A percentile compares a stretch with the other conserved stretches of the same genome.
phyloP scores from a whole-genome alignment of 768 basidiomycete genomes.

The Kwoniella dejecticola region DNA sequence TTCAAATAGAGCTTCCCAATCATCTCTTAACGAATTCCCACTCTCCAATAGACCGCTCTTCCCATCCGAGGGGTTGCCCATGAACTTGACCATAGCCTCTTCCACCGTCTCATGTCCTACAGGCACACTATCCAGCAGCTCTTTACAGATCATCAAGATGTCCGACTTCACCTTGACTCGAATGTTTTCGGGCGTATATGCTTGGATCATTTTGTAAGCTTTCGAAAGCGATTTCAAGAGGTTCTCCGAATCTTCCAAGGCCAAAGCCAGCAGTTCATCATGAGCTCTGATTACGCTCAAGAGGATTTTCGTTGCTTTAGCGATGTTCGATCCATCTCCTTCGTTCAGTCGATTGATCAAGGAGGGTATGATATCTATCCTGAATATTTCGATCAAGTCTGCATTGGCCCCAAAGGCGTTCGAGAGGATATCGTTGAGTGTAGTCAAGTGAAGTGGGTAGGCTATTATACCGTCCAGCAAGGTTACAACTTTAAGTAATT shows the following conservation, averaged over 20 bases:
- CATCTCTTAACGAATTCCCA: constrained; percentile 3
- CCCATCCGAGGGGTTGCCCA: constrained; percentile 5
- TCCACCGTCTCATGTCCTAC: constrained; percentile 9
- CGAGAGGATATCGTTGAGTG: constrained; percentile 23
- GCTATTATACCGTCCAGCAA: constrained; percentile 30
- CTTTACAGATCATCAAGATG: constrained; percentile 29
- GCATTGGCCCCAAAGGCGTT: constrained; percentile 49
- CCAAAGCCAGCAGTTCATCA: constrained; percentile 34
- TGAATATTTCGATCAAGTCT: constrained; percentile 14
- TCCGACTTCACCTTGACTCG: constrained; percentile 17
- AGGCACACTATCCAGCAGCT: constrained; percentile 14
- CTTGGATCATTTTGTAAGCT: constrained; percentile 14
- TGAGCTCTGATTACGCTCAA: constrained; percentile 31
- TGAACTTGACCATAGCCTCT: constrained; percentile 21
- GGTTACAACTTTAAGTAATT: constrained; percentile 10
- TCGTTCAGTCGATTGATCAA: constrained; percentile 20
- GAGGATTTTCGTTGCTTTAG: constrained; percentile 23
- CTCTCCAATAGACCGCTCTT: background rate
- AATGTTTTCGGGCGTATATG: background rate
- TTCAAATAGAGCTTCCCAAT: constrained; percentile 13
- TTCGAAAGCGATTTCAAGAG: constrained; percentile 30
- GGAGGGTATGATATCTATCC: constrained; percentile 20
- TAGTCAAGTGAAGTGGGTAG: constrained; percentile 27
- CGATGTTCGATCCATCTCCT: background rate
- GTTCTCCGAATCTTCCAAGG: constrained; percentile 32